Percentiles rank a stretch among this genome's conserved stretches.
Conservation (phyloP, 495 filamentous ascomycete species). For the Cercophora newfieldiana region DNA sequence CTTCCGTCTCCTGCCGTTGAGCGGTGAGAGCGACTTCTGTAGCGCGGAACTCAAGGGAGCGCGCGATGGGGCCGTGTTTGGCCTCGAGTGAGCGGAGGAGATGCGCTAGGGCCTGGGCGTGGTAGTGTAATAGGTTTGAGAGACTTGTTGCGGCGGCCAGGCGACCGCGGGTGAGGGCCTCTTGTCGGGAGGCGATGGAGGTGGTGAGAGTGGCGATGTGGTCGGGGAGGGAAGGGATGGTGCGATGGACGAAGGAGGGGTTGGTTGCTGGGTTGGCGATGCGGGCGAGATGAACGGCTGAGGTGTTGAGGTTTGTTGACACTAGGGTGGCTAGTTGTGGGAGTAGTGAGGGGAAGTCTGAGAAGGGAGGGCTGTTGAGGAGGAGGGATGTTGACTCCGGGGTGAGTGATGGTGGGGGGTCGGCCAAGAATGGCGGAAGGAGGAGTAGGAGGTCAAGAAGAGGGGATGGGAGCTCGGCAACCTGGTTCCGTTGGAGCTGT, state of each 20-base stretch:
- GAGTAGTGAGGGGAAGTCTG: conserved; percentile 40
- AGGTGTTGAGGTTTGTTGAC: conserved; percentile 40
- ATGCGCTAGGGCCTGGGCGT: conserved; percentile 32
- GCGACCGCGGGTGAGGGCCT: conserved; percentile 35
- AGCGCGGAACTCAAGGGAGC: conserved; percentile 62
- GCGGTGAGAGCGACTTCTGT: conserved; percentile 54
- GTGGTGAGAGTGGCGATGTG: conserved; percentile 29
- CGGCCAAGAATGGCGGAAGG: conserved; percentile 39
- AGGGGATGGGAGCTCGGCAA: conserved; percentile 27
- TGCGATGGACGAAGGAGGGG: conserved; percentile 52
- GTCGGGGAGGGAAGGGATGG: conserved; percentile 42
- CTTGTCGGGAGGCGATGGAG: conserved; percentile 24
- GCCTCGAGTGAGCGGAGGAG: conserved; percentile 42
- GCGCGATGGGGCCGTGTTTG: conserved; percentile 66
- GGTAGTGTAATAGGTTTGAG: conserved; percentile 29
- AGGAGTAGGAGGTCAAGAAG: conserved; percentile 48
- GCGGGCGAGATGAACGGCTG: conserved; percentile 44
- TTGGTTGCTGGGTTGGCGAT: conserved; percentile 51
- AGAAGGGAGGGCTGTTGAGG: conserved; percentile 44
- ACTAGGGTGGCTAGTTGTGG: conserved; percentile 42
- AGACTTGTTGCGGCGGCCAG: conserved; percentile 34
- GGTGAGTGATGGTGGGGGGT: conserved; percentile 15
- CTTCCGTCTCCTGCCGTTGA: conserved; percentile 45
- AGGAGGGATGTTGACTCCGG: conserved; percentile 34
- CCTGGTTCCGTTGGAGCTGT: conserved; percentile 5